Evolutionary conservation across 2,329 filamentous ascomycete species (phyloP).

Genomic region (Daldinia eschscholtzii): DNA sequence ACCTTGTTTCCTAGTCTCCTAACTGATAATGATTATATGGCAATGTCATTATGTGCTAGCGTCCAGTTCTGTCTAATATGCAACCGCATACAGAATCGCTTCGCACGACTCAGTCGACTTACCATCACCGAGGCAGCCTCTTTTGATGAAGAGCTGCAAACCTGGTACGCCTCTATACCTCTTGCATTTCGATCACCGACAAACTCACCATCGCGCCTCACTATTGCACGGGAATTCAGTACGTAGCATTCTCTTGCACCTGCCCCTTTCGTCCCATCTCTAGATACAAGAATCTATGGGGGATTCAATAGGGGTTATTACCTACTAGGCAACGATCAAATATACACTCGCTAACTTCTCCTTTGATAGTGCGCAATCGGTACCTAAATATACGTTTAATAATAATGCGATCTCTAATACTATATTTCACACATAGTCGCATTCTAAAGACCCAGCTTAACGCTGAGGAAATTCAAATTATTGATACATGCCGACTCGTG

Average conservation of each 20-base stretch:
- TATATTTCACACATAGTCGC: constrained; percentile 36
- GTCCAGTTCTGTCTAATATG: constrained; percentile 36
- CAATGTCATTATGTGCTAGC: constrained; percentile 35
- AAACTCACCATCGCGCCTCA: constrained; percentile 36
- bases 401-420: constrained; percentile 37
- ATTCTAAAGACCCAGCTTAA: constrained; percentile 32
- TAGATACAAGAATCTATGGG: background rate
- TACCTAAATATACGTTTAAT: constrained; percentile 40
- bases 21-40: constrained; percentile 34
- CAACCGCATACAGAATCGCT: constrained; percentile 38
- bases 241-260: background rate
- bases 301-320: background rate
- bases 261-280: background rate
- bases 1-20: constrained; percentile 30
- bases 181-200: constrained; percentile 27
- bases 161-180: constrained; percentile 36
- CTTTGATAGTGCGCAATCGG: constrained; percentile 30
- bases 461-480: constrained; percentile 32
- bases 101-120: constrained; percentile 37
- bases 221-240: constrained; percentile 37
- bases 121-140: constrained; percentile 31
- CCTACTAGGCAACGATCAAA: background rate
- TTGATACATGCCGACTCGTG: constrained; percentile 28
- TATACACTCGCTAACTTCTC: background rate
- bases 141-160: constrained; percentile 37